Evolutionary conservation across 2,329 filamentous ascomycete genomes (phyloP), one percentile per base, ranked within the genome.

Genomic region (Knufia fluminis): DNA sequence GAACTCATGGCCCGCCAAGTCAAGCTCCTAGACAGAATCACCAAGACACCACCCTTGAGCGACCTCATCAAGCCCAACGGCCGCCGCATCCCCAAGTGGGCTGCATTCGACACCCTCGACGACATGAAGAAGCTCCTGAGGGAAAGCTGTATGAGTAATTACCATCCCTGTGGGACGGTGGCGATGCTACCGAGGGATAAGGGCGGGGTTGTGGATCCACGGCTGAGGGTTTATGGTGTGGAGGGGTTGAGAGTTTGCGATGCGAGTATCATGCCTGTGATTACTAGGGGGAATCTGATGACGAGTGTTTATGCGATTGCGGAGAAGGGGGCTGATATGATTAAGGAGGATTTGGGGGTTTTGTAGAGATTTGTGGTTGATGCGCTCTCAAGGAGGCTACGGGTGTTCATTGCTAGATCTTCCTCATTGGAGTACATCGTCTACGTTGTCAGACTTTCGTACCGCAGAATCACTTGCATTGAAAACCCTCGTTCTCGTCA

Each of bases 1-100:
- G 64, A 71, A 35, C 52, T 73, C 7, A 56, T 69, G 0, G 65
- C 68, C 0, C 61, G 64, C 3, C 63, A 66, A 31, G 51, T 64
- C 3, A 60, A 64, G 24, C 65, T 61, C 35, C 54, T 67, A 14
- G 63, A 61, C 3, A 64, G 52, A 10, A 59, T 65, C 46, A 64
- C 58, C 42, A 57, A 50, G 28, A 65, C 59, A 6, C 55, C 56
- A 52, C 66, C 59, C 19, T 52, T 65, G 38, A 64, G 28, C 4
- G 58, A 51, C 26, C 57, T 66, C 2, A 53, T 72, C 4, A 68
- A 66, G 45, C 53, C 56, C 1, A 53, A 58, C 26, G 61, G 62
- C 4, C 46, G 52, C 10, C 57, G 63, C 33, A 54, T 54, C 2
- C 35, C 49, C n/a, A 51, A 54, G 22, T 40, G 38, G 38, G 17